Percentiles rank a stretch among this genome's conserved stretches.
Evolutionary conservation across 306 rosid species (phyloP).

Genomic region (Rosa persica): DNA sequence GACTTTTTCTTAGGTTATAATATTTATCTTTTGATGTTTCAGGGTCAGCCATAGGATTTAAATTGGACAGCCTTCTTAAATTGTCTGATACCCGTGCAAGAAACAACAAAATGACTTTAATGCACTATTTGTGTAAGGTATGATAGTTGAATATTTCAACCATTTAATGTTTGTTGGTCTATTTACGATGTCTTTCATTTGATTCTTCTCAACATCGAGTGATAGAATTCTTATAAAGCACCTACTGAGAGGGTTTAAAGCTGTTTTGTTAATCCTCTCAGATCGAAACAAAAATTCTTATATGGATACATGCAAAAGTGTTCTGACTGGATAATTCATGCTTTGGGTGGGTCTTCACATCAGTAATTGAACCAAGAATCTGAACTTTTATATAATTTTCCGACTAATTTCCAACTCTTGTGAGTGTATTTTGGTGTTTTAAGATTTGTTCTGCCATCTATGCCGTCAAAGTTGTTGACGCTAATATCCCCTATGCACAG

Average conservation of each 20-base stretch:
- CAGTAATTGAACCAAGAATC: background rate
- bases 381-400: background rate
- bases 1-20: constrained; percentile 17
- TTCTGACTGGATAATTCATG: background rate
- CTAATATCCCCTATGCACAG: background rate
- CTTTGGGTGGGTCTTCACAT: background rate
- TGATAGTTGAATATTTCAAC: constrained; percentile 11
- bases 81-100: constrained; percentile 97
- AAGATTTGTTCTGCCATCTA: constrained; percentile 8
- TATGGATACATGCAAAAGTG: background rate
- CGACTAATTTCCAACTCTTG: background rate
- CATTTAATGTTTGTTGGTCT: background rate
- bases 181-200: background rate
- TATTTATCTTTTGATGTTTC: constrained; percentile 33
- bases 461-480: background rate
- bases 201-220: background rate
- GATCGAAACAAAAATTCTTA: background rate
- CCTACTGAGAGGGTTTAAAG: background rate
- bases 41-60: constrained; percentile 98
- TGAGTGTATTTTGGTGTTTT: background rate
- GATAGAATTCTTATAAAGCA: background rate
- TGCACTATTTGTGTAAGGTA: constrained; percentile 99
- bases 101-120: constrained; percentile 97
- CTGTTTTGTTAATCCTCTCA: background rate
- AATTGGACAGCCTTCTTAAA: constrained; percentile 97